Percentiles rank a stretch among this genome's conserved stretches.
Evolutionary conservation across 371 early-diverging fungal genomes (phyloP).

Genomic region (Mortierella sp.): DNA sequence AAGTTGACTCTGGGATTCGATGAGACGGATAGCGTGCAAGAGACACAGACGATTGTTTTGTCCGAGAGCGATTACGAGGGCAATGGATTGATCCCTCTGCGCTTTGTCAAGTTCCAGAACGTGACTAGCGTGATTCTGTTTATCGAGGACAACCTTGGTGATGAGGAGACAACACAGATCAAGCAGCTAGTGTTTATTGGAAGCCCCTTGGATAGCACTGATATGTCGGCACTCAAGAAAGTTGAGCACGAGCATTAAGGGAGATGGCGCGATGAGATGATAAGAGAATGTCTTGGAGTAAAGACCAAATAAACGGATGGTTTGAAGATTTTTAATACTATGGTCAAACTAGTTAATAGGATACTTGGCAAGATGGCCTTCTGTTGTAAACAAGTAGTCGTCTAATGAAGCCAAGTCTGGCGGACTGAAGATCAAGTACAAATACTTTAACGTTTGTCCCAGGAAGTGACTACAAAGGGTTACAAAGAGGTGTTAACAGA

Average conservation of each 20-base stretch:
- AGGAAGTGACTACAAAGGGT: constrained; percentile 74
- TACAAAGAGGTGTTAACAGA: no score
- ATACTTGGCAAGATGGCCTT: constrained; percentile 73
- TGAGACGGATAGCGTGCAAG: constrained; percentile 80
- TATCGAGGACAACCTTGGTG: constrained; percentile 85
- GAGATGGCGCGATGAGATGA: no score
- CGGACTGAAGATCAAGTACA: constrained; percentile 86
- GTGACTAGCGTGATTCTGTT: constrained; percentile 82
- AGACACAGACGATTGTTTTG: constrained; percentile 83
- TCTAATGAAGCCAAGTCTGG: constrained; percentile 74
- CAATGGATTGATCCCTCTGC: constrained; percentile 76
- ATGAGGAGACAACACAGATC: constrained; percentile 85
- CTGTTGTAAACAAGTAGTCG: constrained; percentile 83
- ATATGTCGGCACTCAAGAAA: constrained; percentile 61
- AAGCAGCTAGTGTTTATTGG: constrained; percentile 86
- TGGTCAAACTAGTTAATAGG: constrained; percentile 9
- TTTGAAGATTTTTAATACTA: not conserved
- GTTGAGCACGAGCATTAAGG: constrained; percentile 52
- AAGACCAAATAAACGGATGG: not conserved
- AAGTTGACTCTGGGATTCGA: constrained; percentile 87
- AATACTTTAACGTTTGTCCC: constrained; percentile 93
- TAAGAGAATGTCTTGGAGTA: not conserved
- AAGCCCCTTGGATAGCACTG: constrained; percentile 69
- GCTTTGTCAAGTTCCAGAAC: constrained; percentile 95
- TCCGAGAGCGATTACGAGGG: constrained; percentile 76